Base-by-base conservation (phyloP, 306 rosid species). In the Heteromeles arbutifolia region DNA sequence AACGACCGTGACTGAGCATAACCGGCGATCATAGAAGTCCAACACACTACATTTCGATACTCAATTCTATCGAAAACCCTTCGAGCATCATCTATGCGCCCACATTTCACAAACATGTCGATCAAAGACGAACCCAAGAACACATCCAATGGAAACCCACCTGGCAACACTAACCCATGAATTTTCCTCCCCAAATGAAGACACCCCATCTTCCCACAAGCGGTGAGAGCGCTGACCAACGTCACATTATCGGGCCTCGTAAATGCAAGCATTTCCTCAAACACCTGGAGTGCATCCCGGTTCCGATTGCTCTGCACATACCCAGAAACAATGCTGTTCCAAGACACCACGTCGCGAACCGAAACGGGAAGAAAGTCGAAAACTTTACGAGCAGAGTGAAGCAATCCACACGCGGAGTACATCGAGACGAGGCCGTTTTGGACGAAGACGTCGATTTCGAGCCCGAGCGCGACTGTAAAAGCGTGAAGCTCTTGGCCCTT, bases 401-500 rank as follows among this genome's bases (percentile, higher is more conserved):
- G 28, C 43, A 67, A 22, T 28, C 67, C 32, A 14, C 80, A 76
- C 25, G 22, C 59, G 11, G 69, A 58, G 70, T 77, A 77, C 81
- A 59, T 77, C 9, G 68, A 58, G 4, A 77, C 28, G 21, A 69
- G 21, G 11, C 69, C 59, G 17, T 77, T 77, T 45, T 77, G 81
- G 22, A 77, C 76, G 63, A 77, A 77, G 12, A 69, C 52, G 45
- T 77, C 54, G 26, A 3, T 44, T 4, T 77, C 53, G 6, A 68
- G 74, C 31, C 64, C 76, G n/a, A 68, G 63, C 19, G 29, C 31
- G 17, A 77, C 11, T 12, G 74, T 48, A 6, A 77, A 65, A 44
- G 39, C 28, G 70, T 77, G 81, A 70, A 69, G 81, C 43, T 77
- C 81, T 44, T 69, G 81, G 66, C 76, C 81, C 32, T 77, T 69